A percentile compares a stretch with the other conserved stretches of the same genome.
These are phyloP conservation scores for Acanthamoeba lenticulata DNA, from an alignment of 208 protist species.

Conservation along the genomic window DNA sequence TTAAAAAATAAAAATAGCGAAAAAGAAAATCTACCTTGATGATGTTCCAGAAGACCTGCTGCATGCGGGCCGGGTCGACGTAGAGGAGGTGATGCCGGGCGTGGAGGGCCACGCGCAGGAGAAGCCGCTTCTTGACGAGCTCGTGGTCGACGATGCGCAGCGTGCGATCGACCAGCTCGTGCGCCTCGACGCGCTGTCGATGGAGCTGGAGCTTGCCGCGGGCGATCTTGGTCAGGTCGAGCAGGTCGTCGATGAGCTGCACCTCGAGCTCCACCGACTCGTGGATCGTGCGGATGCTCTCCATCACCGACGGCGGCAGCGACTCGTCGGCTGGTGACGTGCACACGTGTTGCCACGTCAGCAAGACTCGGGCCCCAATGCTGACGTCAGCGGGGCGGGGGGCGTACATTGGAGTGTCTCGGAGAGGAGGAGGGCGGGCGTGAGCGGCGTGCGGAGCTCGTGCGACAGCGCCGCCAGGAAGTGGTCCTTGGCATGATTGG, in stretches of 20 bases:
- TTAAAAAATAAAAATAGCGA: too few species aligned
- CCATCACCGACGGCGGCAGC: not conserved
- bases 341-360: not conserved
- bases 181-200: not conserved
- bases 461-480: conserved; percentile 54
- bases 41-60: conserved; percentile 51
- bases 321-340: not conserved
- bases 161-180: not conserved
- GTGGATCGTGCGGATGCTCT: conserved; percentile 26
- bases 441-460: conserved; percentile 17
- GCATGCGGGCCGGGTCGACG: not conserved
- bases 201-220: not conserved
- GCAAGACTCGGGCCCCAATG: not conserved
- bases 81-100: not conserved
- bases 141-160: conserved; percentile 37
- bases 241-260: conserved; percentile 39
- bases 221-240: conserved; percentile 43
- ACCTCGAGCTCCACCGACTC: conserved; percentile 49
- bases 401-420: not conserved
- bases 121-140: not conserved
- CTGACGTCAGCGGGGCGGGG: not conserved
- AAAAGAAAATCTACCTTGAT: not conserved
- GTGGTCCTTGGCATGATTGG: conserved; percentile 37
- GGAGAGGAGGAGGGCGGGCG: not conserved
- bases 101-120: not conserved